Conservation (phyloP, 2,329 filamentous ascomycete species). For the Fusarium sp. region DNA sequence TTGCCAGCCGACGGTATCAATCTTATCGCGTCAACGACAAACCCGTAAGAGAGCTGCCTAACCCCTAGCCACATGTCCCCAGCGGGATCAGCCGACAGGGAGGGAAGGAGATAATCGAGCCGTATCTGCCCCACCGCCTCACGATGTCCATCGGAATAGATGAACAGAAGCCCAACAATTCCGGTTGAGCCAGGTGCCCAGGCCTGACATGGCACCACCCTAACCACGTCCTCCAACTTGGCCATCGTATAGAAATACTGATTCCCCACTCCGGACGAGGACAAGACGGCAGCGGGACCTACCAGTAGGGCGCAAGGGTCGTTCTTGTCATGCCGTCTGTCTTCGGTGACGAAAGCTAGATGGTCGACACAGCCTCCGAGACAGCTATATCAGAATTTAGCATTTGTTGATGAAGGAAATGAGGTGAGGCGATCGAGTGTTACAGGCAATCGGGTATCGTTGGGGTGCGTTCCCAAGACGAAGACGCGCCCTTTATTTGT, state of each 20-base stretch:
- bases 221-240: conserved; percentile 1
- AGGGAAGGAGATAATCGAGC: conserved; percentile 9
- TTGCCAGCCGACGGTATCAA: conserved; percentile 2
- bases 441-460: background rate
- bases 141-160: conserved; percentile 11
- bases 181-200: conserved; percentile 13
- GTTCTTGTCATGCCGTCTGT: background rate
- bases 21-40: conserved; percentile 3
- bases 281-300: background rate
- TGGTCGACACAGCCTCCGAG: background rate
- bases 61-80: conserved; percentile 21
- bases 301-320: background rate
- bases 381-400: conserved; percentile 12
- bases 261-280: background rate
- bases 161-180: conserved; percentile 15
- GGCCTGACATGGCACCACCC: background rate
- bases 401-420: background rate
- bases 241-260: conserved; percentile 1
- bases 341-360: conserved; percentile 13
- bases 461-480: background rate
- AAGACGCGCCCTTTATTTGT: conserved; percentile 17
- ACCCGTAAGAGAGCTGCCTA: background rate
- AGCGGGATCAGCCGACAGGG: background rate
- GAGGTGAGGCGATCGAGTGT: conserved; percentile 5
- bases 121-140: conserved; percentile 21